Conservation (phyloP, 495 filamentous ascomycete species). For the Talaromyces proteolyticus region DNA sequence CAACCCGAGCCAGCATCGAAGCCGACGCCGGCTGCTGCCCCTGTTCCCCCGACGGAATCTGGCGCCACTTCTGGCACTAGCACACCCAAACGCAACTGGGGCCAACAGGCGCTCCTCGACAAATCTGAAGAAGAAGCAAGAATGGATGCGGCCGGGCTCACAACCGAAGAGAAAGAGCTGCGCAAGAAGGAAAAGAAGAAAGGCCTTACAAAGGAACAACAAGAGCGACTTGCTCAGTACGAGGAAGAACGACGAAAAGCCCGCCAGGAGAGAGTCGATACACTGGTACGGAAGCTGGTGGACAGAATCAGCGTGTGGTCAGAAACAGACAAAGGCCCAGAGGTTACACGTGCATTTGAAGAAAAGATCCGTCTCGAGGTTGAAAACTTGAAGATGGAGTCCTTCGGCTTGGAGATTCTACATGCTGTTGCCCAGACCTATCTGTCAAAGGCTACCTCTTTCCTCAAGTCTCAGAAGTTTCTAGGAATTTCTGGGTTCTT, state of each 20-base stretch:
- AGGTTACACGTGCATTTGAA: slow-evolving; percentile 84
- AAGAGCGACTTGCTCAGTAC: slow-evolving; percentile 80
- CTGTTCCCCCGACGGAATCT: slow-evolving; percentile 19
- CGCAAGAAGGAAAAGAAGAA: slow-evolving; percentile 86
- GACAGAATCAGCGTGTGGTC: slow-evolving; percentile 95
- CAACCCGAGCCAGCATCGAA: slow-evolving; percentile 19
- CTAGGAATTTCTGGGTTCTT: slow-evolving; percentile 95
- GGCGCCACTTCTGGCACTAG: slow-evolving; percentile 50
- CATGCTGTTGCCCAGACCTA: slow-evolving; percentile 93
- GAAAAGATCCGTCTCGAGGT: slow-evolving; percentile 93
- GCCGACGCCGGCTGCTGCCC: slow-evolving; percentile 14
- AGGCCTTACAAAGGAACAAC: slow-evolving; percentile 80
- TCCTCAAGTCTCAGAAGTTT: slow-evolving; percentile 94
- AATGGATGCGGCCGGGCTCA: slow-evolving; percentile 60
- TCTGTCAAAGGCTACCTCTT: slow-evolving; percentile 74
- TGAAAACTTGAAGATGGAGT: slow-evolving; percentile 98
- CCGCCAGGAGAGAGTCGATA: slow-evolving; percentile 86
- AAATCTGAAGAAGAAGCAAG: slow-evolving; percentile 81
- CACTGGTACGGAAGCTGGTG: slow-evolving; percentile 74
- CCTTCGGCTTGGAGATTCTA: slow-evolving; percentile 93
- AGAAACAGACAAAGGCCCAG: slow-evolving; percentile 83
- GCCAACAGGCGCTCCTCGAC: slow-evolving; percentile 82
- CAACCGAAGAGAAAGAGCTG: slow-evolving; percentile 70
- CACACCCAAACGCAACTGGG: slow-evolving; percentile 61
- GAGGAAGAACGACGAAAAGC: slow-evolving; percentile 79